A percentile compares a stretch with the other conserved stretches of the same genome.
These are phyloP conservation scores for Stagonosporopsis rhizophila DNA, from an alignment of 2,329 filamentous ascomycete genomes.

Conservation along the genomic window DNA sequence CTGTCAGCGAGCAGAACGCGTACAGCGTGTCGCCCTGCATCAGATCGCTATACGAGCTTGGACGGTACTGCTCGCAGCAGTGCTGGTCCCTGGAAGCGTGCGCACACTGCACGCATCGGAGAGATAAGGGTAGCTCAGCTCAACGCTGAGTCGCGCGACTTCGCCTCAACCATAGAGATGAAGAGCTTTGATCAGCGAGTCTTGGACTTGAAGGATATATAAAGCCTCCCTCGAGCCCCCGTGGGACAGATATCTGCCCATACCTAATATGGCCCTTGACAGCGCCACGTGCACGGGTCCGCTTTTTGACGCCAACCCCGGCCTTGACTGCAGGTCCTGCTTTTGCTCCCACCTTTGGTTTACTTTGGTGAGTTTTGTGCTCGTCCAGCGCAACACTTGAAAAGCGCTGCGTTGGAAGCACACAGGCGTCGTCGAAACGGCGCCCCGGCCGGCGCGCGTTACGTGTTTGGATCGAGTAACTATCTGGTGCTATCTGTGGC, in stretches of 20 bases:
- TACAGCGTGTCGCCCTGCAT: conserved; percentile 7
- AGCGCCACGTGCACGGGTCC: conserved; percentile 34
- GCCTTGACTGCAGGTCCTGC: conserved; percentile 2
- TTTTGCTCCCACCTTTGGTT: neutral
- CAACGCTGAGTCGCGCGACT: conserved; percentile 10
- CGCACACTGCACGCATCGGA: conserved; percentile 10
- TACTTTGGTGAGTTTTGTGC: neutral
- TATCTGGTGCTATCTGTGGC: conserved; percentile 39
- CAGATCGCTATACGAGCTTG: conserved; percentile 1
- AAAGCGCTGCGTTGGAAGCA: conserved; percentile 10
- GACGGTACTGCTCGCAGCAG: neutral
- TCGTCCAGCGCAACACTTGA: neutral
- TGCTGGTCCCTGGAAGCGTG: conserved; percentile 12
- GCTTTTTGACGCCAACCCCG: conserved; percentile 14
- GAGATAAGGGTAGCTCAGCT: conserved; percentile 22
- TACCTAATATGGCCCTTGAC: conserved; percentile 35
- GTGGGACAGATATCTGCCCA: conserved; percentile 30
- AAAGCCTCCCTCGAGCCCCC: conserved; percentile 35
- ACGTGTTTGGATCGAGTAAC: conserved; percentile 43
- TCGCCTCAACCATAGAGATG: conserved; percentile 19
- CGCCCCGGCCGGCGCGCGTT: conserved; percentile 35
- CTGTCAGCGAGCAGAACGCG: conserved; percentile 1
- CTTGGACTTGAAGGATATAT: conserved; percentile 34
- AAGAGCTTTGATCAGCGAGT: conserved; percentile 33
- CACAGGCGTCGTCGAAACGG: conserved; percentile 9